Evolutionary conservation across 2,329 filamentous ascomycete species (phyloP).

Genomic region (Trichophyton equinum): DNA sequence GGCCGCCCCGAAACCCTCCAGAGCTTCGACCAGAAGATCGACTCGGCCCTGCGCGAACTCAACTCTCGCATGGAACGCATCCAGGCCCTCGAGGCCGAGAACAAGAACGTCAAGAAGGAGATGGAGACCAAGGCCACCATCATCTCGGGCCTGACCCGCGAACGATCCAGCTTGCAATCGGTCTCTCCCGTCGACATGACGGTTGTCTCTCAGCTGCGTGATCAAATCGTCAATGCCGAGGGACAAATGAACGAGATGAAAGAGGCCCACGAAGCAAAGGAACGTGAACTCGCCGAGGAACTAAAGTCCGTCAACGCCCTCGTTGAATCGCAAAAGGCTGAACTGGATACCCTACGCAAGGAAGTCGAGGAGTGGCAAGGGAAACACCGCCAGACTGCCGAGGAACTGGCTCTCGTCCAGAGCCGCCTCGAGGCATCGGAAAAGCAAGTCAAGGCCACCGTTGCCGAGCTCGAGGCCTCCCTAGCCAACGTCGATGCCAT

Average conservation of each 20-base stretch:
- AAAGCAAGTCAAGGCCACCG: conserved; percentile 56
- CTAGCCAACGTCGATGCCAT: conserved; percentile 41
- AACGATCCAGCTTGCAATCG: conserved; percentile 76
- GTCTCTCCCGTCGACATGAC: conserved; percentile 79
- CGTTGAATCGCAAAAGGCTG: conserved; percentile 28
- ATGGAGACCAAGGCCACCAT: conserved; percentile 96
- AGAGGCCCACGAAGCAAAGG: conserved; percentile 57
- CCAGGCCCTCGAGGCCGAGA: conserved; percentile 75
- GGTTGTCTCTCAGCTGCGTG: conserved; percentile 71
- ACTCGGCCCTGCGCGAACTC: conserved; percentile 83
- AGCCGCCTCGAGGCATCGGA: conserved; percentile 60
- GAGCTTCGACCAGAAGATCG: conserved; percentile 83
- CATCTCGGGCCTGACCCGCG: conserved; percentile 84
- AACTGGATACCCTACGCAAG: conserved; percentile 32
- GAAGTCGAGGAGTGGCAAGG: conserved; percentile 59
- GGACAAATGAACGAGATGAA: conserved; percentile 63
- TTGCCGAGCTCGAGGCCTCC: conserved; percentile 60
- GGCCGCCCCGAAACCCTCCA: conserved; percentile 71
- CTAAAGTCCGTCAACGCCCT: conserved; percentile 54
- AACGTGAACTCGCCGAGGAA: conserved; percentile 61
- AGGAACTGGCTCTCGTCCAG: conserved; percentile 60
- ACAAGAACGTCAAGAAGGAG: conserved; percentile 75
- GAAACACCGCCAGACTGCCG: conserved; percentile 59
- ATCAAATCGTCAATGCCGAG: conserved; percentile 79
- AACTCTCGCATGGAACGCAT: conserved; percentile 78